Evolutionary conservation across 768 basidiomycete species (phyloP), one percentile per base, ranked within the genome.

Genomic region (Lactifluus hygrophoroides): DNA sequence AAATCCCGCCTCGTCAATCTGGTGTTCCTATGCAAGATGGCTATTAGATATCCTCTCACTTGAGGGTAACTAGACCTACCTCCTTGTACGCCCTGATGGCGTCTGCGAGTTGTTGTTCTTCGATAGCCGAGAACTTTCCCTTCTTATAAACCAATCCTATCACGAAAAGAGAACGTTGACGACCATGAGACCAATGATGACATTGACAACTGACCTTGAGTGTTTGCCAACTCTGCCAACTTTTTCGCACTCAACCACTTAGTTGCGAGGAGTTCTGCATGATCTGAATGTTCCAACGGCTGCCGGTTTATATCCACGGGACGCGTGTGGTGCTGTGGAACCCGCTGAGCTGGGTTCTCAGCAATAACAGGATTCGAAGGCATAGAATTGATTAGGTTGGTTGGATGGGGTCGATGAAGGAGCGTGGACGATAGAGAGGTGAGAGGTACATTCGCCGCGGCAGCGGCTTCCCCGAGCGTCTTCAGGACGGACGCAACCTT

Each of bases 141-240:
- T 90, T 90, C 72, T 86, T 90, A 69, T 89, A 91, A 2, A 88
- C 79, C n/a, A 92, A 79, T 32, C 88, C 89, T 91, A 57, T 23
- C 59, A 45, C 25, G 45, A 54, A 61, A 59, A 14, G 47, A 32
- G 8, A 55, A 30, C 37, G 51, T 27, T 21, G 21, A 32, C 34
- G 38, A 40, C 53, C 32, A 48, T 6, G 17, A 13, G n/a, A 40
- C 37, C 6, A 13, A 27, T 14, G 25, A 45, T 44, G 21, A 8
- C 17, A 3, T 19, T 40, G 19, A 28, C 14, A n/a, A 48, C 64
- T 44, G 49, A 87, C 90, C 89, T 75, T 88, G 78, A 25, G 76
- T 80, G 68, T 76, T 77, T 14, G 83, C 87, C 64, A 90, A 73
- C 62, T 88, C 83, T 5, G 81, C 76, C 23, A 92, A 71, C 69